Evolutionary conservation across 352 stramenopile genomes (phyloP).

Genomic region (Phytophthora uliginosa): DNA sequence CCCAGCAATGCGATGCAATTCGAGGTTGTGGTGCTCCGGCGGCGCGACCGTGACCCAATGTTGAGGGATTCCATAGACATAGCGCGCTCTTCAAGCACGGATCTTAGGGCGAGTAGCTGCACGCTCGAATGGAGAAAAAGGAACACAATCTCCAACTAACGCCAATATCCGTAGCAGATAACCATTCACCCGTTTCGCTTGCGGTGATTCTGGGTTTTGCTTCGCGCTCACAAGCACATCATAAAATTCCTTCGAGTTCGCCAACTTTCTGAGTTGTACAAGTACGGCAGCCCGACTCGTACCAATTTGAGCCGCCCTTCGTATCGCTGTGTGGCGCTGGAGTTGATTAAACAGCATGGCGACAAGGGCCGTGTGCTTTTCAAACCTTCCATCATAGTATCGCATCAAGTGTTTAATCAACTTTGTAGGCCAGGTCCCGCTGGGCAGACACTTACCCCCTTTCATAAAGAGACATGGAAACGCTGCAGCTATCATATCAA

Average conservation of each 20-base stretch:
- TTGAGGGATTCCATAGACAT: not conserved
- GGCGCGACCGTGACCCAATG: slow-evolving; percentile 12
- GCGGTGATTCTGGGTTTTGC: not conserved
- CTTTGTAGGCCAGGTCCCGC: not conserved
- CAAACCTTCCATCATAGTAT: slow-evolving; percentile 12
- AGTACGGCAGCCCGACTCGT: not conserved
- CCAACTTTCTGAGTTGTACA: not conserved
- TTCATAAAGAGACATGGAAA: slow-evolving; percentile 15
- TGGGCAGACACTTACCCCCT: not conserved
- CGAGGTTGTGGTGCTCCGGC: slow-evolving; percentile 11
- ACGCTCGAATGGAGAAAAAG: slow-evolving; percentile 6
- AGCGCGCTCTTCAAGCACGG: not conserved
- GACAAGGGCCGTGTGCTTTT: not conserved
- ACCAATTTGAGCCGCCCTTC: slow-evolving; percentile 1
- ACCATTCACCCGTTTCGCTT: slow-evolving; percentile 7
- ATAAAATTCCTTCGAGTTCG: slow-evolving; percentile 1
- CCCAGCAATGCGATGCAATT: slow-evolving; percentile 5
- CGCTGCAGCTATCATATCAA: slow-evolving; percentile 8
- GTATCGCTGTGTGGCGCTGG: not conserved
- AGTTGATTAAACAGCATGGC: slow-evolving; percentile 15
- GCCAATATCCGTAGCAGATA: slow-evolving; percentile 9
- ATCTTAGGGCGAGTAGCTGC: slow-evolving; percentile 1
- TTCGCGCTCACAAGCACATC: no score
- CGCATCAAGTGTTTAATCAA: slow-evolving; percentile 5
- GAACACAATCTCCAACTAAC: not conserved